A percentile compares a stretch with the other conserved stretches of the same genome.
phyloP scores from a whole-genome alignment of 345 rosid species.

The Melaleuca alternifolia region DNA sequence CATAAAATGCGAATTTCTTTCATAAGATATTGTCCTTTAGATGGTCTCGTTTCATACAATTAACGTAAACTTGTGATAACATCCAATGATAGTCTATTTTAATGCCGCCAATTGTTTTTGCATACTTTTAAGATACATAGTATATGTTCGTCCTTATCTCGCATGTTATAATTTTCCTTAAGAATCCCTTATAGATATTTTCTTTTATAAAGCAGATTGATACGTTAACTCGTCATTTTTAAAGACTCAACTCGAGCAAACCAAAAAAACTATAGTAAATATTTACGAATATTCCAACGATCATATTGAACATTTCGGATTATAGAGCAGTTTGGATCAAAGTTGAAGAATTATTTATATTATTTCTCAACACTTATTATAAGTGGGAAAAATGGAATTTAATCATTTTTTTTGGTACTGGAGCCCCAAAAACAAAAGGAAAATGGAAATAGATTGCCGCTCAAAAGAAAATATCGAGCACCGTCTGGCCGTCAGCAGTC shows the following conservation, averaged over 20 bases:
- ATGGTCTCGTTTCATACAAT: neutral
- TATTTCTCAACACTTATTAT: neutral
- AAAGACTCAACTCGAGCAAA: neutral
- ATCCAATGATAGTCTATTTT: too few species aligned
- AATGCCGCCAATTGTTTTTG: too few species aligned
- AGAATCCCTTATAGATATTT: neutral
- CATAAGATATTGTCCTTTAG: neutral
- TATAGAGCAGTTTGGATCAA: rapidly evolving
- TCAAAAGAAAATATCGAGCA: neutral
- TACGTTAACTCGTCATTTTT: neutral
- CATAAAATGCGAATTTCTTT: neutral
- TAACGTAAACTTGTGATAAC: too few species aligned
- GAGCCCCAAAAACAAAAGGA: neutral
- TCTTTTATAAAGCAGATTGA: rapidly evolving
- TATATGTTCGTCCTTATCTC: too few species aligned
- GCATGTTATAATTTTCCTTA: too few species aligned
- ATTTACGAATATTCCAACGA: neutral
- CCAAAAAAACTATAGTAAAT: rapidly evolving
- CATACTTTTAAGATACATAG: too few species aligned
- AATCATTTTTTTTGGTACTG: neutral
- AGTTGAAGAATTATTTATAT: rapidly evolving
- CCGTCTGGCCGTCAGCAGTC: neutral
- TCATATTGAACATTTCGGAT: neutral
- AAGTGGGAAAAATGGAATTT: neutral
- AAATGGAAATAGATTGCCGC: too few species aligned